Evolutionary conservation across 177 flowering plant species (phyloP).

Genomic region (Vitis hybrid): DNA sequence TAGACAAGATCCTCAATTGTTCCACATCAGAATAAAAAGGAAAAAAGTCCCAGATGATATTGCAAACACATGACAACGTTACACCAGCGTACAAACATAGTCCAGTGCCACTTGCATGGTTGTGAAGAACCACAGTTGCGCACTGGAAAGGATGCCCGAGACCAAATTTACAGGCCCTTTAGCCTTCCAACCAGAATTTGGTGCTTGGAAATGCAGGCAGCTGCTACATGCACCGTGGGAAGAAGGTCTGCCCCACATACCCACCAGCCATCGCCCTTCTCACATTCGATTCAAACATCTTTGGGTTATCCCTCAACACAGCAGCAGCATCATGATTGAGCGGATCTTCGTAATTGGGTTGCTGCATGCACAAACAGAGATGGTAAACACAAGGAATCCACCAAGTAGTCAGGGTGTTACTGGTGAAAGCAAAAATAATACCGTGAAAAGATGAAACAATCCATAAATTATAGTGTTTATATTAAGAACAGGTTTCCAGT

Average conservation of each 20-base stretch:
- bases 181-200: constrained; percentile 2
- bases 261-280: constrained; percentile 94
- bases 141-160: neutral
- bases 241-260: constrained; percentile 75
- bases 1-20: neutral
- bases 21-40: constrained; percentile 4
- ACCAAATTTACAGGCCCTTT: constrained; percentile 14
- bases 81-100: constrained; percentile 8
- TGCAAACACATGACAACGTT: constrained; percentile 9
- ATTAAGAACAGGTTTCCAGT: constrained; percentile 78
- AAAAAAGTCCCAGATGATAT: constrained; percentile 5
- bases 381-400: neutral
- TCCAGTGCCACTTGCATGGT: neutral
- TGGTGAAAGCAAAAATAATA: constrained; percentile 18
- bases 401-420: neutral
- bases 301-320: constrained; percentile 88
- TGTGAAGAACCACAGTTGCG: neutral
- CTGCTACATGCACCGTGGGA: constrained; percentile 66
- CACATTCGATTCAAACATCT: constrained; percentile 72
- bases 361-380: constrained; percentile 39
- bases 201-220: constrained; percentile 8
- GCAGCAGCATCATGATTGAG: constrained; percentile 93
- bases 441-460: constrained; percentile 70
- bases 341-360: constrained; percentile 95
- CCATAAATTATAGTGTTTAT: constrained; percentile 73